Conservation (phyloP, 1,139 yeast genomes). For the Scheffersomyces stambukii region DNA sequence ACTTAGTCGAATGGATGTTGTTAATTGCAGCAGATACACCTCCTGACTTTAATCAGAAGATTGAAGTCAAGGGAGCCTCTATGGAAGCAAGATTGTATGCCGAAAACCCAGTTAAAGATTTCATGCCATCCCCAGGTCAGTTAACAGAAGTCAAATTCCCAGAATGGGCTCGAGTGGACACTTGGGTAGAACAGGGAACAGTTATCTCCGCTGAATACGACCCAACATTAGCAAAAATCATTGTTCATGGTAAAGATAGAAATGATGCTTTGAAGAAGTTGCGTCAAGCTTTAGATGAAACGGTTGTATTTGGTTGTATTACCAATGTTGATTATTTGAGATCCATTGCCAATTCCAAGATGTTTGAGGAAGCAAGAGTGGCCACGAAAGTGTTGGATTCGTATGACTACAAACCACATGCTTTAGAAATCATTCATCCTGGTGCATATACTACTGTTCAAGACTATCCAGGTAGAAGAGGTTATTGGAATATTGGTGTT, state of each 20-base stretch:
- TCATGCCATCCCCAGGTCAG: conserved; percentile 95
- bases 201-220: conserved; percentile 88
- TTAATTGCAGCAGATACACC: conserved; percentile 85
- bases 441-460: conserved; percentile 96
- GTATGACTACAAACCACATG: conserved; percentile 75
- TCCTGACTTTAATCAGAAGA: conserved; percentile 62
- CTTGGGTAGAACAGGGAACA: conserved; percentile 93
- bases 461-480: conserved; percentile 90
- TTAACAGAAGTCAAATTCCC: conserved; percentile 84
- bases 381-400: conserved; percentile 84
- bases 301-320: conserved; percentile 82
- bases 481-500: conserved; percentile 88
- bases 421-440: conserved; percentile 78
- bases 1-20: conserved; percentile 96
- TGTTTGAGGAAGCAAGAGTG: conserved; percentile 81
- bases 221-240: conserved; percentile 93
- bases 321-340: conserved; percentile 88
- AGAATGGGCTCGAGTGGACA: conserved; percentile 84
- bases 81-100: conserved; percentile 97
- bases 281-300: conserved; percentile 78
- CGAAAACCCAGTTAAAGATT: conserved; percentile 92
- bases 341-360: conserved; percentile 73
- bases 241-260: conserved; percentile 89
- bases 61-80: conserved; percentile 74
- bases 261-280: conserved; percentile 75